phyloP scores from a whole-genome alignment of 129 eudicot genomes.

The Artemisia argyi region DNA sequence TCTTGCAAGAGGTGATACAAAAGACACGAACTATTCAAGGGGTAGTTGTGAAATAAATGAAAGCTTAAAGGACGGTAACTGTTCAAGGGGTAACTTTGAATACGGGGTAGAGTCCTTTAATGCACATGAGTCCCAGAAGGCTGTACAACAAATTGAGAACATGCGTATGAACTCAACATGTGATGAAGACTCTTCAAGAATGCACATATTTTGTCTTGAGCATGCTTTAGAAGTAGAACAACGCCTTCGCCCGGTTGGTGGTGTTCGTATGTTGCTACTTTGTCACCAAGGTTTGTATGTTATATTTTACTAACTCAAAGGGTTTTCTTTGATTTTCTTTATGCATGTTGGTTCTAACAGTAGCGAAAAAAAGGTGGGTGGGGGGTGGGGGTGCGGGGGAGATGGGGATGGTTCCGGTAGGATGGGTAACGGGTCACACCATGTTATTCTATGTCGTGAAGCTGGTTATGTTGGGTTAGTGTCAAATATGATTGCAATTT shows the following conservation, averaged over 20 bases:
- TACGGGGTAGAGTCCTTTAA: conserved; percentile 24
- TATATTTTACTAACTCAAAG: not conserved
- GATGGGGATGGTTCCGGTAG: not conserved
- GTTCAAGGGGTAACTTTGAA: conserved; percentile 28
- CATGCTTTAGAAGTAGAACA: conserved; percentile 87
- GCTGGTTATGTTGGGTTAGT: not conserved
- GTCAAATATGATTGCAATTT: not conserved
- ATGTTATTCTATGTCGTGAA: not conserved
- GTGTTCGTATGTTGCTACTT: conserved; percentile 72
- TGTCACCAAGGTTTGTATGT: conserved; percentile 85
- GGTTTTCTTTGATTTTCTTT: not conserved
- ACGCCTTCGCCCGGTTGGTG: conserved; percentile 73
- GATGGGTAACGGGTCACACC: not conserved
- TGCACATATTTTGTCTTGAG: conserved; percentile 91
- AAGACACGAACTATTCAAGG: conserved; percentile 33
- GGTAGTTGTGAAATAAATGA: conserved; percentile 33
- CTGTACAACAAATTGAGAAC: conserved; percentile 16
- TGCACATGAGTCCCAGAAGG: conserved; percentile 20
- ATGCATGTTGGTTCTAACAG: not conserved
- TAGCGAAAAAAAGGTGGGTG: not conserved
- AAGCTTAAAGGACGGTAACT: conserved; percentile 33
- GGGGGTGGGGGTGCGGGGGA: too few relatives aligned
- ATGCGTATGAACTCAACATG: conserved; percentile 32
- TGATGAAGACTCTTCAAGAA: conserved; percentile 89
- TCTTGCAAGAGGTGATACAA: conserved; percentile 20